Conservation (phyloP, 2,329 filamentous ascomycete genomes). For the Pyrenochaeta sp. region DNA sequence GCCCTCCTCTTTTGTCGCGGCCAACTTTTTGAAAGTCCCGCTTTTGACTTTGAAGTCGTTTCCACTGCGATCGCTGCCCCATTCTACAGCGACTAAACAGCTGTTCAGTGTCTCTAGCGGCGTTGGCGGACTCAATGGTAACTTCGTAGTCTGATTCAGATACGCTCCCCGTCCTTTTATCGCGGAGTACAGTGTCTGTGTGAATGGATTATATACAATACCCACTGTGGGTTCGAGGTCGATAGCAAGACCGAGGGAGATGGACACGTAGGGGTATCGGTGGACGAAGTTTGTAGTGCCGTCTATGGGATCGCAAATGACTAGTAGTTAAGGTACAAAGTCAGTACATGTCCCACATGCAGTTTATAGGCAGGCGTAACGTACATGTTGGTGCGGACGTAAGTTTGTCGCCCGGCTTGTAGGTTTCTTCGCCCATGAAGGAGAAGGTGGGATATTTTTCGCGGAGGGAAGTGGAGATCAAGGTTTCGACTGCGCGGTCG, state of each 20-base stretch:
- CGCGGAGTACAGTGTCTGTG: constrained; percentile 72
- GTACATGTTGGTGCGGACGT: constrained; percentile 70
- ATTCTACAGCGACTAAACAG: constrained; percentile 75
- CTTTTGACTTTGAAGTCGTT: constrained; percentile 75
- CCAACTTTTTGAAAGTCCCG: constrained; percentile 67
- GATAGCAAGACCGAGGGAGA: constrained; percentile 77
- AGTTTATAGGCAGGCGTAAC: not conserved
- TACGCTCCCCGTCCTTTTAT: constrained; percentile 74
- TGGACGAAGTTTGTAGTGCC: constrained; percentile 85
- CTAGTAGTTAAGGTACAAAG: not conserved
- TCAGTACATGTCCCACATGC: not conserved
- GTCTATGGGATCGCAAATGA: constrained; percentile 84
- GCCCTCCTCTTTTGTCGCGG: constrained; percentile 64
- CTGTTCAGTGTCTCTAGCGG: constrained; percentile 68
- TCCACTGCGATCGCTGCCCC: constrained; percentile 74
- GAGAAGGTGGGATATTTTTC: constrained; percentile 62
- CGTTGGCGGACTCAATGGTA: constrained; percentile 62
- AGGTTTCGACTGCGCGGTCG: constrained; percentile 67
- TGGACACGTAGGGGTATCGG: constrained; percentile 75
- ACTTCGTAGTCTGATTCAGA: constrained; percentile 42
- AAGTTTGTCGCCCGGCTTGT: constrained; percentile 70
- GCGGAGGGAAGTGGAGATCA: constrained; percentile 62
- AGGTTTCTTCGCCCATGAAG: constrained; percentile 68
- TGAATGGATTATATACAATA: constrained; percentile 83
- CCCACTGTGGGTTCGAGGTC: constrained; percentile 70